Base-by-base conservation (phyloP, 352 stramenopile genomes). In the Phytophthora sp. region DNA sequence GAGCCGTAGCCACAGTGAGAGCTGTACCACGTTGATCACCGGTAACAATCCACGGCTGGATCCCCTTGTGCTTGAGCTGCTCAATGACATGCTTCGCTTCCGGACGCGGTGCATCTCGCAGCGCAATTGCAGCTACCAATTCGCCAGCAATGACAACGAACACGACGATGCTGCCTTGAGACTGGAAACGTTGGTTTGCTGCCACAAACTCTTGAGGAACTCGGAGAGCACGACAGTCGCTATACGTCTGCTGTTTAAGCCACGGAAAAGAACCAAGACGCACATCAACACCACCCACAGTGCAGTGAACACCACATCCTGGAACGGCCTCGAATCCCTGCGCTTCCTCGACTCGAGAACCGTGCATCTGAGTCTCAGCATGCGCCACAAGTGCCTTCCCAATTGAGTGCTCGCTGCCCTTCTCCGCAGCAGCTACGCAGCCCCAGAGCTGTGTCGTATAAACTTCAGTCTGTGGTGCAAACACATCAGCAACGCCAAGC, bases 21-120 rank as follows among this genome's bases (percentile, higher is more conserved):
- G 84, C 84, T 1, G 82, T 93, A 15, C 79, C 76, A 18, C 70
- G 75, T 38, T 92, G 81, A 33, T 94, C 86, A n/a, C 84, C 86
- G 2, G 84, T 93, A 26, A 94, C 79, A 56, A 94, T 86, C 79
- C 81, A 92, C 16, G 83, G 66, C 53, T 92, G 79, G 52, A 94
- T 77, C n/a, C 71, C 76, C 7, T 79, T 71, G 29, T 60, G 68
- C 21, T 79, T 77, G 3, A 94, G 67, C 29, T 86, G 56, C 20
- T 88, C 74, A 5, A 93, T 70, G 18, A 91, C 79, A 42, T 68
- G 63, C 15, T 62, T 73, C 3, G 84, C 80, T 51, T 94, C 84
- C 0, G 72, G 59, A 20, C 82, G 80, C n/a, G 69, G 60, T 11
- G 71, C 58, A 66, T 92, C 81, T 15, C 72, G 73, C 4, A 94